A percentile compares a stretch with the other conserved stretches of the same genome.
Evolutionary conservation across 495 filamentous ascomycete species (phyloP).

Genomic region (Geopyxis carbonaria): DNA sequence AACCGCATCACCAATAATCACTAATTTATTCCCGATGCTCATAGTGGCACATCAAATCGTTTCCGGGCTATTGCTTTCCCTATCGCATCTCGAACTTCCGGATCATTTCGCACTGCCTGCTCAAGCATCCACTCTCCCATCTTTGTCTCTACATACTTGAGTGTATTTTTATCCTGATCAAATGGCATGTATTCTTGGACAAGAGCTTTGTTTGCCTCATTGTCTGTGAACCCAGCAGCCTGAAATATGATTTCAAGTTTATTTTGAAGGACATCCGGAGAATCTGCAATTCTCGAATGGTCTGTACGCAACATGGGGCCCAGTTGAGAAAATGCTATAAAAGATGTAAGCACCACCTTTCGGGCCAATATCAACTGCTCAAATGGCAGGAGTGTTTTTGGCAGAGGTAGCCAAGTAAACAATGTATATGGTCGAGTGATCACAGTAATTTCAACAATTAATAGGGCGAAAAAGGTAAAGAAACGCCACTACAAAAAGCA

Average conservation of each 20-base stretch:
- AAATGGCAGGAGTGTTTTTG: conserved; percentile 68
- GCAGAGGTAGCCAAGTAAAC: background rate
- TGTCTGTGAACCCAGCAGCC: conserved; percentile 36
- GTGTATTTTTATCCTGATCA: conserved; percentile 44
- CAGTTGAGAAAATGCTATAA: conserved; percentile 81
- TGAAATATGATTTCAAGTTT: conserved; percentile 26
- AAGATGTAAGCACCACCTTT: conserved; percentile 58
- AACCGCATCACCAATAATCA: no score
- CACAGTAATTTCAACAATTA: conserved; percentile 55
- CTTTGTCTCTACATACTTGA: conserved; percentile 42
- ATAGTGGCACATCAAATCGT: no score
- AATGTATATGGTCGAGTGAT: conserved; percentile 47
- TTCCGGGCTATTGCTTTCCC: conserved; percentile 45
- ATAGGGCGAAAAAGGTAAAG: conserved; percentile 48
- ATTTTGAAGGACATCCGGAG: background rate
- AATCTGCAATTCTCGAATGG: background rate
- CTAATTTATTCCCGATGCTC: no score
- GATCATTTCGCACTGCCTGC: conserved; percentile 52
- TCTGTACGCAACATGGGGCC: conserved; percentile 39
- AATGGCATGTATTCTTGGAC: conserved; percentile 73
- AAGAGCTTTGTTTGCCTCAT: conserved; percentile 51
- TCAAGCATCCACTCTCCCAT: conserved; percentile 64
- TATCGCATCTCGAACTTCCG: conserved; percentile 58
- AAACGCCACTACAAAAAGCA: conserved; percentile 92
- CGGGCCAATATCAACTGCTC: conserved; percentile 65